Evolutionary conservation across 257 asterid genomes (phyloP), one percentile per base, ranked within the genome.

Genomic region (Echium plantagineum): DNA sequence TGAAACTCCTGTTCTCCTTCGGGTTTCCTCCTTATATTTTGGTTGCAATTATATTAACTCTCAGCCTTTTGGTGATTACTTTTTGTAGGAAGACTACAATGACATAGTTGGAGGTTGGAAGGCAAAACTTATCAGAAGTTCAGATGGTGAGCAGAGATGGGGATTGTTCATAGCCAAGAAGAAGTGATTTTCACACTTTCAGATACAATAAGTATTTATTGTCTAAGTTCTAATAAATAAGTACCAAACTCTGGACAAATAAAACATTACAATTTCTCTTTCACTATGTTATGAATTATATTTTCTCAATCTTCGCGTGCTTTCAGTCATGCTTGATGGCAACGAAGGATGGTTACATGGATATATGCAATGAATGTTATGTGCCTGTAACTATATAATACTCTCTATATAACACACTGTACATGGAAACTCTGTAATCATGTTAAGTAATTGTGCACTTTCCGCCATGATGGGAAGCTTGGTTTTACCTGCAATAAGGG

Each of bases 91-190:
- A 64, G 86, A 77, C 74, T 80, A 75, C 22, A 63, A 77, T 52
- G 93, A 84, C 13, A 89, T 89, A 56, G 93, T 86, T 15, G 90
- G 85, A 49, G 95, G 95, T 9, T 89, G 97, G 97, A 82, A 84
- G 15, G 83, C 95, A 21, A 89, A 89, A 85, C 80, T 86, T n/a
- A 55, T 72, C 24, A 66, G 97, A 70, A 84, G 77, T 62, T 75
- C 90, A 19, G 79, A 89, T 3, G 98, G 96, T 2, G 96, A 91
- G 85, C 98, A 91, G 82, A 81, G 83, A 69, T 88, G 98, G 98
- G 98, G 98, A 51, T 72, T 91, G 79, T 88, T 91, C 32, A 81
- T 85, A 49, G 96, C 90, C 80, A 68, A 72, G 80, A 91, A 85
- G 64, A 68, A 73, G 63, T 85, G 82, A 85, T 30, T 13, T 38